Base-by-base conservation (phyloP, 2,329 filamentous ascomycete genomes). In the Aspergillus quadrilineatus region DNA sequence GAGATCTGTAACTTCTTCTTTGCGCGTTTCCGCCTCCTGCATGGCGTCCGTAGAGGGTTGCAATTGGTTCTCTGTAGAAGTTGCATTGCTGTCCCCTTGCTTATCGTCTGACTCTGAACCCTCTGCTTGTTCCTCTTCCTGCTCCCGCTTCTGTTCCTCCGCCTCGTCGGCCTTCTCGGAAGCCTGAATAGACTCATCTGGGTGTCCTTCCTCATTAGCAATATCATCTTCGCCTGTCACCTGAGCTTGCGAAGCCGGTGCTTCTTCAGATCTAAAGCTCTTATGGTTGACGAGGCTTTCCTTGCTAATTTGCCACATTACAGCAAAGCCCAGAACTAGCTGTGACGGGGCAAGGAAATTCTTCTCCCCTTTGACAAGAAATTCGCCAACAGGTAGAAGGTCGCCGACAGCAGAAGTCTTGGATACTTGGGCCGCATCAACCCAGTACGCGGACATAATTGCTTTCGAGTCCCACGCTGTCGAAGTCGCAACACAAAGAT, bases 391-490 rank as follows among this genome's bases (percentile, higher is more conserved):
- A 0, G 86, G 83, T 6, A 99, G 75, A 65, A 90, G 93, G 63
- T 95, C 92, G 26, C 93, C 93, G 0, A 84, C 85, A 0, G 86
- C 81, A 0, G 89, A 87, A 34, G 86, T 90, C 75, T 97, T 97
- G 8, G 89, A 91, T 0, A 99, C 90, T 71, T 97, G 92, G 53
- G 93, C 87, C 1, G 90, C 88, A 60, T 88, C 86, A 0, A 95
- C 93, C 94, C 94, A 99, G 88, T 90, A 99, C 7, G 93, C 92
- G 15, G 89, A 88, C 89, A 97, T 96, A 14, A 91, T 85, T 7
- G 93, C 93, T 73, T 99, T 99, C 1, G 90, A 93, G 59, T 97
- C 94, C 94, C 94, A 99, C 0, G 93, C 94, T 55, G 81, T 88
- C 1, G 92, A 97, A 7, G 90, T 89, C 60, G 90, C 90, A 4